Percentiles rank a stretch among this genome's conserved stretches.
phyloP scores from a whole-genome alignment of 805 yeast genomes.

The Schizosaccharomyces japonicus region DNA sequence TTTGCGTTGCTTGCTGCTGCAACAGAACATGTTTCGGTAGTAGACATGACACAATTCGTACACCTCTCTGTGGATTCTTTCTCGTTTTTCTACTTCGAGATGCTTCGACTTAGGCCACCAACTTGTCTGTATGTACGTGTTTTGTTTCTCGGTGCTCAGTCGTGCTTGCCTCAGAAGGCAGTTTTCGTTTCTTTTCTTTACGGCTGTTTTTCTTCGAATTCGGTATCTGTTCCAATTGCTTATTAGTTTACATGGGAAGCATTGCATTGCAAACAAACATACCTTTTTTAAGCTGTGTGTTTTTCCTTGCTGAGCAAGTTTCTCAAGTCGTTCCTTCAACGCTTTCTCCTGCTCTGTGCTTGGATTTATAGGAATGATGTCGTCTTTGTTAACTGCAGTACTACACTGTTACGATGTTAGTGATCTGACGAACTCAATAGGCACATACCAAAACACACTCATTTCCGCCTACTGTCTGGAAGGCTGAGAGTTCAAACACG shows the following conservation, averaged over 20 bases:
- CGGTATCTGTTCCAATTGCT: too few species aligned
- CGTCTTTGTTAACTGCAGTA: neutral
- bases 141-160: too few species aligned
- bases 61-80: too few species aligned
- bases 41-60: too few species aligned
- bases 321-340: neutral
- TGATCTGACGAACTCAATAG: neutral
- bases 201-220: neutral
- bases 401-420: neutral
- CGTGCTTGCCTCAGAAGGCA: neutral
- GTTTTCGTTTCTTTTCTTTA: neutral
- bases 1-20: too few species aligned
- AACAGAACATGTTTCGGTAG: too few species aligned
- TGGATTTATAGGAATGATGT: neutral
- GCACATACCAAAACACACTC: neutral
- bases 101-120: too few species aligned
- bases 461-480: neutral
- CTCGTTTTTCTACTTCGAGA: too few species aligned
- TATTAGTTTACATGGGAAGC: too few species aligned
- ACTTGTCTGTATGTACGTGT: too few species aligned
- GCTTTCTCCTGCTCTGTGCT: neutral
- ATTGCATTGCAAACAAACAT: too few species aligned
- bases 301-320: neutral
- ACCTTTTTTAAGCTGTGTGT: neutral
- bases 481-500: neutral